These are phyloP conservation scores for Acanthamoeba triangularis DNA, from an alignment of 208 protist genomes.

Conservation along the genomic window DNA sequence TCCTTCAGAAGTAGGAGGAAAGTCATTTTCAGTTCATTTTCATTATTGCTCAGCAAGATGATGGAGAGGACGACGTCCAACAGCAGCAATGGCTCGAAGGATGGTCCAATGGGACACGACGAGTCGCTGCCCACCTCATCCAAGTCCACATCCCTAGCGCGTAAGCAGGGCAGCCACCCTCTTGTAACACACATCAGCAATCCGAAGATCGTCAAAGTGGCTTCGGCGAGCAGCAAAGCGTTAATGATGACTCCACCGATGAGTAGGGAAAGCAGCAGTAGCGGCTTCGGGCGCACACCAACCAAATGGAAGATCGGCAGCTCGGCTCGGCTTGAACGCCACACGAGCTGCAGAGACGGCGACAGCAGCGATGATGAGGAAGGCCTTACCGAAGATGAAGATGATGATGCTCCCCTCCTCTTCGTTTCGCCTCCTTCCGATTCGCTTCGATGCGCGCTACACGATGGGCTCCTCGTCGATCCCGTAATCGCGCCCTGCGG, in stretches of 20 bases:
- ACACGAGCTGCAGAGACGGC: not conserved
- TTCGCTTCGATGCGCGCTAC: not conserved
- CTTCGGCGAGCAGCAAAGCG: not conserved
- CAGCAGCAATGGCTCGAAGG: not conserved
- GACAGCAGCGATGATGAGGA: not conserved
- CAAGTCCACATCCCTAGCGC: not conserved
- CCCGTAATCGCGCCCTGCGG: conserved; percentile 68
- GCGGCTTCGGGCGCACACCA: not conserved
- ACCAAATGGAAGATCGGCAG: not conserved
- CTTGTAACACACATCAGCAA: not conserved
- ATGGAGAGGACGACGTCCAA: not conserved
- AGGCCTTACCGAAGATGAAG: not conserved
- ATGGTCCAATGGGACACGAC: not conserved
- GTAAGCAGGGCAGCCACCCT: not conserved
- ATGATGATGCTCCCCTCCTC: not conserved
- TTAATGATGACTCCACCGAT: not conserved
- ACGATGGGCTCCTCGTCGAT: conserved; percentile 31
- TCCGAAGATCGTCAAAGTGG: not conserved
- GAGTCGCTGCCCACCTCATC: not conserved
- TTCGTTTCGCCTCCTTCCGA: conserved; percentile 43
- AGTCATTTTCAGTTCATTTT: no score
- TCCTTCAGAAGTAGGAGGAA: no score
- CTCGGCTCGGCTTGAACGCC: not conserved
- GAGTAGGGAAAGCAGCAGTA: not conserved
- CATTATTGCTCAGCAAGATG: no score